Base-by-base conservation (phyloP, 1,139 yeast genomes). In the Hansenula sp. region DNA sequence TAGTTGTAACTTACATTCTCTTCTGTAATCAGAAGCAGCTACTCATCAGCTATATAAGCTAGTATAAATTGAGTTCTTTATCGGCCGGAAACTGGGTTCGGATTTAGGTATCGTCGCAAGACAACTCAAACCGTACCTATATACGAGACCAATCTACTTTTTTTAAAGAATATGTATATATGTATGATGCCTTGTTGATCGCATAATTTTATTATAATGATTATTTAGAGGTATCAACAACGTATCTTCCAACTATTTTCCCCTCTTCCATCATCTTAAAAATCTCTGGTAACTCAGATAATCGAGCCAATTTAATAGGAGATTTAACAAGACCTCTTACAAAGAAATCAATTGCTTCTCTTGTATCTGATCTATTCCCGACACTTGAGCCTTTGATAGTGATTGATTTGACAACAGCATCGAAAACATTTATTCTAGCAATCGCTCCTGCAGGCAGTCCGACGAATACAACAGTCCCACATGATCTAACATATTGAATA, bases 331-430 rank as follows among this genome's bases (percentile, higher is more conserved):
- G 68, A 52, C 85, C 85, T 71, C 85, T 73, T 56, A 71, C 46
- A 65, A 79, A 80, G 76, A 80, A 79, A 59, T 80, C 85, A 59
- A 80, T 68, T 51, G 86, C 85, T 68, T 79, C 84, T 55, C 81
- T 75, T 53, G 84, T 72, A 64, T 80, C 85, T 54, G 84, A 84
- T 72, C 86, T 76, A 78, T 79, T 80, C 64, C 86, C 86, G 51
- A 80, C 85, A 61, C 79, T 79, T 51, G 85, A 80, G 61, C 85
- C 86, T 51, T 64, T 75, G 59, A 80, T 77, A 51, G 67, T 63
- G 61, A 77, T 67, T 47, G 83, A 74, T 63, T 70, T 79, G 50
- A 77, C 76, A 51, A 80, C 85, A 48, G 79, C 69, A 49, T 70
- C 67, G 65, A 80, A 79, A 38, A 80, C 81, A 48, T 76, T 72